Evolutionary conservation across 2,329 filamentous ascomycete genomes (phyloP).

Genomic region (Aureobasidium sp.): DNA sequence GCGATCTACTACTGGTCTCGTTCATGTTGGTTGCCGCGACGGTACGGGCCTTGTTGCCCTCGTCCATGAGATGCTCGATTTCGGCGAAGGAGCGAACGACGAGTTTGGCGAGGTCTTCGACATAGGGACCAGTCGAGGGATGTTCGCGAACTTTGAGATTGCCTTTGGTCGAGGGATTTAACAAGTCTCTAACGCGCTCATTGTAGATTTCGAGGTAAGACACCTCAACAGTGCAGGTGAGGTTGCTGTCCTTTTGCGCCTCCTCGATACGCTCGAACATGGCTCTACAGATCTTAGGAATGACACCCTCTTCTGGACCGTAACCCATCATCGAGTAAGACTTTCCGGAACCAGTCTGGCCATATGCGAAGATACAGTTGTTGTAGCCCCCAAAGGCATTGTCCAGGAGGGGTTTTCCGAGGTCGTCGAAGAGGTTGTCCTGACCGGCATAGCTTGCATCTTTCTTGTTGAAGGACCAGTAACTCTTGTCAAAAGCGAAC

Average conservation of each 20-base stretch:
- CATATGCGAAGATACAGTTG: conserved; percentile 99
- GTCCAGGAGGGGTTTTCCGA: conserved; percentile 84
- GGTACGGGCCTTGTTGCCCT: conserved; percentile 96
- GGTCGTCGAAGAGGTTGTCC: conserved; percentile 77
- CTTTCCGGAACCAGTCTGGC: conserved; percentile 96
- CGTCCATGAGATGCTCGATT: conserved; percentile 97
- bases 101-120: conserved; percentile 93
- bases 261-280: conserved; percentile 85
- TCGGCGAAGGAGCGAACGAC: conserved; percentile 89
- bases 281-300: conserved; percentile 91
- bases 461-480: conserved; percentile 90
- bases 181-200: conserved; percentile 86
- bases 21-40: conserved; percentile 99
- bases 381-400: conserved; percentile 99
- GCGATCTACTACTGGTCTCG: conserved; percentile 95
- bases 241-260: conserved; percentile 62
- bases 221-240: conserved; percentile 90
- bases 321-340: conserved; percentile 99
- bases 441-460: conserved; percentile 83
- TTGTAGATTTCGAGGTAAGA: conserved; percentile 99
- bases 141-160: conserved; percentile 97
- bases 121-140: conserved; percentile 93
- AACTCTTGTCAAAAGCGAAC: conserved; percentile 94
- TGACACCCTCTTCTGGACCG: conserved; percentile 89
- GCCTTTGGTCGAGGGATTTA: conserved; percentile 92